Base-by-base conservation (phyloP, 2,329 filamentous ascomycete species). In the Diaporthe batatas region DNA sequence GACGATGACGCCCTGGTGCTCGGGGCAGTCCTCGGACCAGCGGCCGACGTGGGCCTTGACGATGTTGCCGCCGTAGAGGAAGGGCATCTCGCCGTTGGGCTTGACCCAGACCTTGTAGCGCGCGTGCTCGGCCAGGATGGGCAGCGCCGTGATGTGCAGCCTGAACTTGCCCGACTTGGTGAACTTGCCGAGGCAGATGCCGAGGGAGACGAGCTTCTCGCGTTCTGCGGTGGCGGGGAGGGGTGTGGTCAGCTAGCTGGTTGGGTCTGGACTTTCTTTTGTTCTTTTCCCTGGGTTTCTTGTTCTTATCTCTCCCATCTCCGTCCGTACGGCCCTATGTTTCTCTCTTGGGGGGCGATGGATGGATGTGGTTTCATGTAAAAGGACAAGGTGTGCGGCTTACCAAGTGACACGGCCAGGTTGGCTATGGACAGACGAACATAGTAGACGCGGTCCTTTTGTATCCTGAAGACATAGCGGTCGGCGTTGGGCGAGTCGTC, bases 81-180 rank as follows among this genome's bases (percentile, higher is more conserved):
- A 98, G 1, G 96, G 96, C 95, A 98, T 98, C 80, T 97, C 95
- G 77, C 96, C 96, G 84, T 98, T 98, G 73, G 92, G 90, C 84
- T 97, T 97, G 77, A 99, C 92, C 95, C 95, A 98, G 78, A 98
- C 91, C 90, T 98, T 98, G 85, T 98, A 97, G 73, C 96, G 89
- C 57, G 96, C 96, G 82, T 98, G 94, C 76, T 94, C 92, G 72
- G 95, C 93, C 76, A 99, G 92, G 75, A 98, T 90, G 75, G 95
- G 93, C 73, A 99, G 80, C 6, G 89, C 93, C 1, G 96, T 98
- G 80, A 98, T 94, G 85, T 98, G 95, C 71, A 99, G 87, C 69
- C 96, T 88, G 86, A 99, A 98, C 83, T 98, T 98, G 75, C 95
- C 94, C 6, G 95, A 94, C 87, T 98, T 98, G 75, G 95, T 98